Evolutionary conservation across 2,329 filamentous ascomycete genomes (phyloP).

Genomic region (Hortaea werneckii): DNA sequence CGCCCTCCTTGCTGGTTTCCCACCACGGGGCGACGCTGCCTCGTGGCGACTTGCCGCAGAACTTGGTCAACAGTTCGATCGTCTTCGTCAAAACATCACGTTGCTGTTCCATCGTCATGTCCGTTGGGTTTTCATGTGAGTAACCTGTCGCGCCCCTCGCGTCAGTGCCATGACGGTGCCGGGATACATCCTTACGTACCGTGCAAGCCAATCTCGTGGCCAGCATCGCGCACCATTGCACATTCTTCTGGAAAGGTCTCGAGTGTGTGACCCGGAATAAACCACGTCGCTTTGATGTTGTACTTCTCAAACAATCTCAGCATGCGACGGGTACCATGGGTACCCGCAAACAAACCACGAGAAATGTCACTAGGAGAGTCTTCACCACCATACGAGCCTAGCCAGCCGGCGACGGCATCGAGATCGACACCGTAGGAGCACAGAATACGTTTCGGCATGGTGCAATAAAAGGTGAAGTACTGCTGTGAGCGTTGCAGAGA

Average conservation of each 20-base stretch:
- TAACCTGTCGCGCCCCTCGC: constrained; percentile 38
- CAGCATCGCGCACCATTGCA: constrained; percentile 48
- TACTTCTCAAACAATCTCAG: constrained; percentile 62
- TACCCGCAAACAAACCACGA: constrained; percentile 57
- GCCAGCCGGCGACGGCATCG: constrained; percentile 63
- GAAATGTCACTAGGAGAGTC: constrained; percentile 62
- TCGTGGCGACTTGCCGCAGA: constrained; percentile 57
- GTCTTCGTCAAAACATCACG: constrained; percentile 63
- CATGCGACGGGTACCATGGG: constrained; percentile 52
- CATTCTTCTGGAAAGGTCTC: constrained; percentile 57
- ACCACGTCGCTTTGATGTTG: constrained; percentile 57
- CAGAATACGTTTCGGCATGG: constrained; percentile 12
- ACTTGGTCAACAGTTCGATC: constrained; percentile 57
- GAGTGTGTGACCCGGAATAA: constrained; percentile 51
- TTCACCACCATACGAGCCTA: constrained; percentile 63
- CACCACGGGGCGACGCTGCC: constrained; percentile 64
- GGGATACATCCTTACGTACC: constrained; percentile 22
- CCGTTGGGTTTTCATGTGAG: constrained; percentile 59
- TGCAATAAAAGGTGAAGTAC: background rate
- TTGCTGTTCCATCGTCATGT: constrained; percentile 65
- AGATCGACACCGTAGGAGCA: constrained; percentile 47
- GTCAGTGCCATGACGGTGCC: background rate
- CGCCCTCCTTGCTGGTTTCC: constrained; percentile 59
- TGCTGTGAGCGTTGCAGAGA: too few relatives aligned
- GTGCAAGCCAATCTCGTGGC: constrained; percentile 57